Conservation (phyloP, 352 stramenopile genomes). For the Albugo laibachii region DNA sequence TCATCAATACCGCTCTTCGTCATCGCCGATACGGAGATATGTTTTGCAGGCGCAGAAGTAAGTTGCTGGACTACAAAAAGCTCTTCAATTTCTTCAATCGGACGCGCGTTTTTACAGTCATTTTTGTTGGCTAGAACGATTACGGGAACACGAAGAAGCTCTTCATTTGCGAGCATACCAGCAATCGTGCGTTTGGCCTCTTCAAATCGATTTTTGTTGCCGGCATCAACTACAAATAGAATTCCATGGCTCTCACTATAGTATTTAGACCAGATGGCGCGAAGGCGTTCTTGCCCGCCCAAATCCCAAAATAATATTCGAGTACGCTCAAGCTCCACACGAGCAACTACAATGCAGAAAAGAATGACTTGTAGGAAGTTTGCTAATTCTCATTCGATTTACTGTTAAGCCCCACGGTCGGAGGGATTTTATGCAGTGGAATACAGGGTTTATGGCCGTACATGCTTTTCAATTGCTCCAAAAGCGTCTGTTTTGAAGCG, state of each 20-base stretch:
- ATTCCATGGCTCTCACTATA: constrained; percentile 84
- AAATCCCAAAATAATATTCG: constrained; percentile 86
- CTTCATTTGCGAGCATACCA: constrained; percentile 61
- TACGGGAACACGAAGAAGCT: constrained; percentile 64
- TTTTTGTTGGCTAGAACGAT: constrained; percentile 85
- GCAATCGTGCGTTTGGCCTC: constrained; percentile 74
- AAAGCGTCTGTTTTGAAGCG: constrained; percentile 29
- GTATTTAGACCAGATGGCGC: constrained; percentile 87
- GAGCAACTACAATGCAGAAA: constrained; percentile 26
- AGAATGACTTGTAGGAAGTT: neutral
- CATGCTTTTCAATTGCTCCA: constrained; percentile 82
- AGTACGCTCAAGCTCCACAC: constrained; percentile 66
- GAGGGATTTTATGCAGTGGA: constrained; percentile 80
- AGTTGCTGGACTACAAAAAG: constrained; percentile 16
- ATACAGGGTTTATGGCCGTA: constrained; percentile 79
- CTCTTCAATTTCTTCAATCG: constrained; percentile 18
- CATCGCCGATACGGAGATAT: constrained; percentile 34
- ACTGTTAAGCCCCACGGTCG: constrained; percentile 83
- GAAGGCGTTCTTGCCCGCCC: constrained; percentile 75
- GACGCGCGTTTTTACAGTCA: constrained; percentile 28
- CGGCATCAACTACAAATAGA: constrained; percentile 82
- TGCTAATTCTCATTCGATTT: constrained; percentile 3
- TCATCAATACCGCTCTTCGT: constrained; percentile 48
- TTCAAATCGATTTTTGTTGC: constrained; percentile 69
- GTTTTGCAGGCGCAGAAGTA: constrained; percentile 14